Percentiles rank a stretch among this genome's conserved stretches.
Conservation (phyloP, 805 yeast species). For the Saccharomyces kudriavzevii region DNA sequence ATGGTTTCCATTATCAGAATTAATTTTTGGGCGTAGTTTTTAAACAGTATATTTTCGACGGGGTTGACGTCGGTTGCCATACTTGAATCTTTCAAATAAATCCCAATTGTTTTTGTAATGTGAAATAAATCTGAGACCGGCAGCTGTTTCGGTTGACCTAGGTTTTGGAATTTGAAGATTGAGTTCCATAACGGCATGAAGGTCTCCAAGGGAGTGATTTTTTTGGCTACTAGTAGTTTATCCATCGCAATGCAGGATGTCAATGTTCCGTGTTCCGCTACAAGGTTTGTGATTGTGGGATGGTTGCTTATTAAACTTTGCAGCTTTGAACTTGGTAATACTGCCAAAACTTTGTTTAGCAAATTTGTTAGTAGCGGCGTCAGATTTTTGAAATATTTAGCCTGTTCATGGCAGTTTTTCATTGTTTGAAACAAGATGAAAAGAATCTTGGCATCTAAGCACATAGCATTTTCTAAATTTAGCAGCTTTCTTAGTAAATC, state of each 20-base stretch:
- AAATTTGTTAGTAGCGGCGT: constrained; percentile 16
- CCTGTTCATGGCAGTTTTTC: constrained; percentile 20
- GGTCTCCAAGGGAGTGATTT: background rate
- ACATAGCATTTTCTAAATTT: constrained; percentile 17
- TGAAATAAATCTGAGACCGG: constrained; percentile 22
- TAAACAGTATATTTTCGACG: constrained; percentile 8
- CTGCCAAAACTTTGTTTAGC: constrained; percentile 22
- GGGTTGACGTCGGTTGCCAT: background rate
- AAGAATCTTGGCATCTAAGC: constrained; percentile 10
- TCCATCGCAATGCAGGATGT: constrained; percentile 22
- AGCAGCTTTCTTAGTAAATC: constrained; percentile 24
- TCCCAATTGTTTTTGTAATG: constrained; percentile 26
- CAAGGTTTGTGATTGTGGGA: constrained; percentile 4
- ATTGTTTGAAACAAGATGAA: constrained; percentile 9
- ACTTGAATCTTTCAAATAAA: constrained; percentile 17
- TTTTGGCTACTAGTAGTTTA: constrained; percentile 19
- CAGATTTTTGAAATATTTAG: constrained; percentile 20
- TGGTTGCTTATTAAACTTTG: constrained; percentile 3
- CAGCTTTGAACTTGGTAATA: constrained; percentile 21
- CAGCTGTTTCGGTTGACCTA: constrained; percentile 4
- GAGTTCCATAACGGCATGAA: constrained; percentile 16
- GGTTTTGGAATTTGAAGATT: constrained; percentile 18
- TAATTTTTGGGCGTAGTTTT: constrained; percentile 6
- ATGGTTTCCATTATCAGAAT: constrained; percentile 12
- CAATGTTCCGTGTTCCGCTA: constrained; percentile 18